Base-by-base conservation (phyloP, 352 stramenopile genomes). In the Globisporangium okanoganense region DNA sequence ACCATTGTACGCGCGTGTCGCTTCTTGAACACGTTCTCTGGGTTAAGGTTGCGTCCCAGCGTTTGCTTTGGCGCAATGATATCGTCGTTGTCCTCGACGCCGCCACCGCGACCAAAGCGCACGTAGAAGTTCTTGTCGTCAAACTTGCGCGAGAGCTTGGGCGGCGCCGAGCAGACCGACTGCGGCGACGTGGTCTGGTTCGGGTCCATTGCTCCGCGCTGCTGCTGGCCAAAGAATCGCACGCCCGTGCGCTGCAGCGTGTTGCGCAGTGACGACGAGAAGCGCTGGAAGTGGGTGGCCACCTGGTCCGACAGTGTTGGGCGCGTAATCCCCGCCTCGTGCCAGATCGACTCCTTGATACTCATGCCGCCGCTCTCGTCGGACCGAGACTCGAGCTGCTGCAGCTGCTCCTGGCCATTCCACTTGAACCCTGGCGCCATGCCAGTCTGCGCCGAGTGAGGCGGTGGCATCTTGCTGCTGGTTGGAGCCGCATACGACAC, bases 41-140 rank as follows among this genome's bases (percentile, higher is more conserved):
- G 22, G 18, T 45, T 65, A 16, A 58, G 51, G 10, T 66, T 41
- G 14, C 33, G 60, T 0, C 59, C 22, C 14, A 55, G 56, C 12
- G 13, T 22, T 10, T 64, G 36, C 29, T 69, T 75, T 5, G 33
- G 31, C 3, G 69, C 65, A n/a, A 69, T 62, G n/a, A 64, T 62
- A 4, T 56, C 58, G 35, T 70, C 58, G 2, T 55, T 64, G 24
- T 69, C 69, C 20, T 66, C 49, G 12, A 75, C 72, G 13, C 72
- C 70, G 6, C 67, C 71, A n/a, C 56, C 36, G 18, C 56, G 62
- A 0, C 47, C 62, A 52, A 75, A 67, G 12, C 58, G 58, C 12
- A 56, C 33, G 56, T 85, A 87, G 43, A 85, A 87, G 3, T 65
- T 58, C 10, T 70, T 66, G 18, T 87, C 69, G 36, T 87, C 75